phyloP scores from a whole-genome alignment of 768 basidiomycete species.

The Lenzites betulinus region DNA sequence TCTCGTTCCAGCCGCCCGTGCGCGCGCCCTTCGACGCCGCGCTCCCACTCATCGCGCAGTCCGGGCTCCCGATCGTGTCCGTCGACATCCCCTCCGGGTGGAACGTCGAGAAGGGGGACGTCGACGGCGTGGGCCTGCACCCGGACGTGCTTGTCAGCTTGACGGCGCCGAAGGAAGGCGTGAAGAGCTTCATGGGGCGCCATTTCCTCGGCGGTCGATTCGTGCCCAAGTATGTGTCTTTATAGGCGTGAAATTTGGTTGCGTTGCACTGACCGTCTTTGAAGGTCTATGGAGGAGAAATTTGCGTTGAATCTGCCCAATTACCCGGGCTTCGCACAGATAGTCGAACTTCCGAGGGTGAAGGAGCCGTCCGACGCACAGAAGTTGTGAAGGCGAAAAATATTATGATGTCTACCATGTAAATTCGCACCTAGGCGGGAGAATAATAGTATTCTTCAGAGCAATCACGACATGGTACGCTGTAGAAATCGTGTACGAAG shows the following conservation, averaged over 20 bases:
- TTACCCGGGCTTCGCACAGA: slow-evolving; percentile 80
- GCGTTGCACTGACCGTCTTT: slow-evolving; percentile 5
- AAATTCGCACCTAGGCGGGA: too few relatives aligned
- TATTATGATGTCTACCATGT: too few relatives aligned
- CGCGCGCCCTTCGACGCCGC: slow-evolving; percentile 84
- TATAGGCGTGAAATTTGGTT: background rate
- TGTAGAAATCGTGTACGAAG: too few relatives aligned
- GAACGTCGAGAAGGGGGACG: slow-evolving; percentile 84
- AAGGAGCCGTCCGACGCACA: slow-evolving; percentile 1
- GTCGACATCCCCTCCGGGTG: slow-evolving; percentile 98
- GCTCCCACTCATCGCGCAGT: slow-evolving; percentile 63
- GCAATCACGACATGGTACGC: too few relatives aligned
- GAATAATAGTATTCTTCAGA: too few relatives aligned
- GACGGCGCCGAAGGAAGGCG: slow-evolving; percentile 94
- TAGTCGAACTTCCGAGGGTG: slow-evolving; percentile 65
- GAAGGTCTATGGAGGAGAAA: slow-evolving; percentile 70
- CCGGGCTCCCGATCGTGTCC: slow-evolving; percentile 81
- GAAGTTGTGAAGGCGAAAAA: slow-evolving; percentile 14
- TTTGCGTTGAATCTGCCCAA: slow-evolving; percentile 78
- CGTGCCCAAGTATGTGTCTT: slow-evolving; percentile 69
- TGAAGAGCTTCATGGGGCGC: slow-evolving; percentile 68
- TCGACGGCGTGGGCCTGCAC: slow-evolving; percentile 55
- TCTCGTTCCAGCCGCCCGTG: slow-evolving; percentile 92
- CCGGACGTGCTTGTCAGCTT: slow-evolving; percentile 86
- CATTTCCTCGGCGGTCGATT: slow-evolving; percentile 97